Evolutionary conservation across 2,329 filamentous ascomycete genomes (phyloP).

Genomic region (Ophiocordyceps polyrhachis-furcata): DNA sequence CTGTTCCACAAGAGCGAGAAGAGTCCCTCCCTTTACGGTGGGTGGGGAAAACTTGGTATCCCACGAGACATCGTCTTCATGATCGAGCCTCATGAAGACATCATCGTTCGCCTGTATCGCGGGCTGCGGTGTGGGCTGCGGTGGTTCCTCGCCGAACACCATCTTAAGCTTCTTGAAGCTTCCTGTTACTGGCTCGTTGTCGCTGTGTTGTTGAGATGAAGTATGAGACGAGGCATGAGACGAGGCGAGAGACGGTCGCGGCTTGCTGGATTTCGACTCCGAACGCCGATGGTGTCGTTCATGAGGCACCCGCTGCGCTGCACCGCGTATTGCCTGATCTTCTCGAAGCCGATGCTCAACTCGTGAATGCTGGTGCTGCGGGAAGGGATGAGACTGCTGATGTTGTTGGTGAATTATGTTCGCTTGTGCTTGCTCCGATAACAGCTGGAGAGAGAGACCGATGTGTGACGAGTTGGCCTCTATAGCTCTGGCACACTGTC

Average conservation of each 20-base stretch:
- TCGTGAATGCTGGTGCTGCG: slow-evolving; percentile 23
- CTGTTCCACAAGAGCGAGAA: slow-evolving; percentile 81
- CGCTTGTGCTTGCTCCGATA: slow-evolving; percentile 62
- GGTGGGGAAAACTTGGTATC: slow-evolving; percentile 63
- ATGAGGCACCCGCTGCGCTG: slow-evolving; percentile 36
- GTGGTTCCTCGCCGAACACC: slow-evolving; percentile 45
- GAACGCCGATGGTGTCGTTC: slow-evolving; percentile 34
- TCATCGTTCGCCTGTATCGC: slow-evolving; percentile 44
- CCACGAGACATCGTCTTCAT: slow-evolving; percentile 78
- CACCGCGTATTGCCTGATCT: slow-evolving; percentile 26
- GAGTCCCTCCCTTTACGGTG: slow-evolving; percentile 70
- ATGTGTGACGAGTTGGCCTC: slow-evolving; percentile 78
- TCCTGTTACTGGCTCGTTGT: slow-evolving; percentile 33
- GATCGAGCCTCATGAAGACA: slow-evolving; percentile 65
- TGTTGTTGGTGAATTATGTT: slow-evolving; percentile 27
- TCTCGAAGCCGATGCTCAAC: slow-evolving; percentile 23
- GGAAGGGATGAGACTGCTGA: slow-evolving; percentile 7
- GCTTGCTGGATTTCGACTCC: slow-evolving; percentile 29
- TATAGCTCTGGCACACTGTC: slow-evolving; percentile 57
- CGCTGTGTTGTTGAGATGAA: slow-evolving; percentile 43
- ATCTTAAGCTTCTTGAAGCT: slow-evolving; percentile 45
- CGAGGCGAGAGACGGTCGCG: slow-evolving; percentile 19
- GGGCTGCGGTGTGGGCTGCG: slow-evolving; percentile 20
- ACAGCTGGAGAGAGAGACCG: slow-evolving; percentile 68
- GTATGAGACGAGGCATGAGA: slow-evolving; percentile 8